Evolutionary conservation across 2,329 filamentous ascomycete genomes (phyloP).

Genomic region (Epichloe bromicola): DNA sequence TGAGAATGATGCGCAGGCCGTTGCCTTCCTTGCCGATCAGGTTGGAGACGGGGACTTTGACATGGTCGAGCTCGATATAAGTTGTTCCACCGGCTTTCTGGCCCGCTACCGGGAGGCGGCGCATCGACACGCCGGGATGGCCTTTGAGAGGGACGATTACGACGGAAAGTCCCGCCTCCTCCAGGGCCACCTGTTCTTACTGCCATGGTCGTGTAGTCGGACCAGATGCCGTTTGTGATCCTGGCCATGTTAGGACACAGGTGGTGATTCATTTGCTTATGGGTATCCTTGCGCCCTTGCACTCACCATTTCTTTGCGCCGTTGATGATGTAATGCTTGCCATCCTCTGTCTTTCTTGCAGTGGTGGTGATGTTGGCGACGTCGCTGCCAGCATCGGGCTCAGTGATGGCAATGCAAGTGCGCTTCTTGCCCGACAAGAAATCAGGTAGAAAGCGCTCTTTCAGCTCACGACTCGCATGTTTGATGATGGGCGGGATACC

Average conservation of each 20-base stretch:
- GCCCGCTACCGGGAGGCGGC: constrained; percentile 50
- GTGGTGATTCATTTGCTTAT: too few species aligned
- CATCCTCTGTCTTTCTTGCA: constrained; percentile 17
- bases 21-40: constrained; percentile 36
- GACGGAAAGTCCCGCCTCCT: constrained; percentile 37
- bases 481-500: too few species aligned
- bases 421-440: too few species aligned
- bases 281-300: neutral
- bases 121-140: constrained; percentile 32
- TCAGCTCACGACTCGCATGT: too few species aligned
- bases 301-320: constrained; percentile 50
- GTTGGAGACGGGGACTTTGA: constrained; percentile 31
- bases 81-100: constrained; percentile 50
- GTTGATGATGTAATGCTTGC: constrained; percentile 45
- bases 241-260: neutral
- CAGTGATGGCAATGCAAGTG: too few species aligned
- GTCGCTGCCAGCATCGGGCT: too few species aligned
- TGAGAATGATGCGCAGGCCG: constrained; percentile 45
- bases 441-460: too few species aligned
- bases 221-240: constrained; percentile 49
- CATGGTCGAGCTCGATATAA: constrained; percentile 42
- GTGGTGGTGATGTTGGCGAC: too few species aligned
- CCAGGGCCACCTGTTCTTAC: constrained; percentile 45
- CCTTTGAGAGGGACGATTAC: constrained; percentile 46
- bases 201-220: constrained; percentile 48